Base-by-base conservation (phyloP, 805 yeast genomes). In the Citeromyces nyonsensis region DNA sequence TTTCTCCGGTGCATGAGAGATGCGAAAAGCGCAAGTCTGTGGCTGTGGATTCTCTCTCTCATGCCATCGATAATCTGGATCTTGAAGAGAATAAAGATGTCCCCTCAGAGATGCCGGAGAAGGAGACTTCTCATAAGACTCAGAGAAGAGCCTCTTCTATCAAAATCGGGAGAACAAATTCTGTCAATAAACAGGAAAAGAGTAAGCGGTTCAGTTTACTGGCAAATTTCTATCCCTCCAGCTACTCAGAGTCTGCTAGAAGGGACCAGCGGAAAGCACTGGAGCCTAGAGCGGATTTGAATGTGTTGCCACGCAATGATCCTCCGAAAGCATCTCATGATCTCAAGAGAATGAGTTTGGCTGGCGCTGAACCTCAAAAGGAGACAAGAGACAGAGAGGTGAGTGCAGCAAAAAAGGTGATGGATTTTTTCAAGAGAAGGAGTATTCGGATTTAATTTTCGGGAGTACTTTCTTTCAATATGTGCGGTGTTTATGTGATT, bases 341-440 rank as follows among this genome's bases (percentile, higher is more conserved):
- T 4, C 50, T 62, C 8, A 44, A 53, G 33, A 53, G 51, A 38
- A 44, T 57, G 33, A 40, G 47, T 24, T 38, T 40, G 22, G 43
- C 51, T 10, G 38, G 38, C 10, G 29, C 44, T 8, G 29, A 30
- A 15, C 28, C 32, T 31, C 38, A 32, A 36, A 40, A 10, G 28
- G 32, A 42, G 25, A 37, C 57, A 31, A 42, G 53, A 44, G 51
- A 58, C 38, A 71, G 66, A 41, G 82, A 74, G 41, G 71, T 73
- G 13, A 74, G 85, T 31, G 77, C 91, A 2, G 84, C 91, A 4
- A 71, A 74, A 47, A 73, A 72, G 44, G 85, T 78, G 7, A 70
- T 78, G 66, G 86, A 77, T 49, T 78, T 78, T 49, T 77, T 78
- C 59, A 76, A 76, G 48, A 66, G 86, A 53, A 68, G 82, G 54